Base-by-base conservation (phyloP, 2,329 filamentous ascomycete species). In the Cadophora luteo-olivacea region DNA sequence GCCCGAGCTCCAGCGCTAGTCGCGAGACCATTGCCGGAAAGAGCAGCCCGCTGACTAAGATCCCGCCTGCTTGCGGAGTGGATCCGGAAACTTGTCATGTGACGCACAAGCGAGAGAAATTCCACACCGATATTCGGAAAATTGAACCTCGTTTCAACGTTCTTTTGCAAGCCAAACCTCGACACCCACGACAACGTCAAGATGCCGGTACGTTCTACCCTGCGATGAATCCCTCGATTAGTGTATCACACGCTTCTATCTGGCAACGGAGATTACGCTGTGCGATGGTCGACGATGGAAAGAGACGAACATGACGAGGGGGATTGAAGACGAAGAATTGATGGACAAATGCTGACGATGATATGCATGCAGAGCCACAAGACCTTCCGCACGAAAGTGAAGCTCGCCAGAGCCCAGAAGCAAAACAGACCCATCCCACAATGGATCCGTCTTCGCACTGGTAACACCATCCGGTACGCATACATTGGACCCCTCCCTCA, bases 341-440 rank as follows among this genome's bases (percentile, higher is more conserved):
- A 69, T 36, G 16, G 63, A 63, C 38, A 61, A 49, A 68, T 36
- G 61, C 70, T 73, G 61, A 75, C 64, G 55, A 70, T 54, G 66
- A 51, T 64, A 52, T 67, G 72, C 69, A 2, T 71, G 82, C 84
- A 98, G 95, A 95, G 92, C 91, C 94, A 99, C 89, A 99, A 99
- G 92, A 93, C 94, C 83, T 99, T 99, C 94, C 92, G 94, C 84
- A 97, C 94, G 86, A 99, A 99, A 94, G 92, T 97, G 86, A 99
- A 99, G 96, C 94, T 99, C 88, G 96, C 96, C 83, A 97, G 95
- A 90, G 96, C 96, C 83, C 95, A 98, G 90, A 98, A 97, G 91
- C 95, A 98, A 89, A 99, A 99, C 92, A 92, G 96, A 84, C 96
- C 96, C 79, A 97, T 99, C 84, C 96, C 96, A 77, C 96, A 99